Base-by-base conservation (phyloP, 1,139 yeast genomes). In the Debaryomyces fabryi region DNA sequence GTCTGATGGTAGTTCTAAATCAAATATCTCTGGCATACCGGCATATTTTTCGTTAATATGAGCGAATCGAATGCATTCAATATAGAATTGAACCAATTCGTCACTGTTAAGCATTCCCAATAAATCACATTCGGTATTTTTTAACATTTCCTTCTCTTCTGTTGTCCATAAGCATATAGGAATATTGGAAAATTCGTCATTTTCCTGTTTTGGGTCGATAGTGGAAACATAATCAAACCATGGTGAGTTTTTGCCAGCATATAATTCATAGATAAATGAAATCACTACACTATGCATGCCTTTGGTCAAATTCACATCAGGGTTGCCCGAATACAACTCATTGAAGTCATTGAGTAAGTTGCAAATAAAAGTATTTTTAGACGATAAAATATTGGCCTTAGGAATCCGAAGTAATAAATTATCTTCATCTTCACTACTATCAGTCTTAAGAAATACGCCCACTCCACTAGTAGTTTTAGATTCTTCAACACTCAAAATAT, bases 91-190 rank as follows among this genome's bases (percentile, higher is more conserved):
- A 30, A 74, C 65, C 49, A 88, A 70, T 56, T 88, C 96, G 0
- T 68, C 69, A 13, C 74, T 70, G 53, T 84, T 86, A 23, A 85
- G 69, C 48, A 86, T 84, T 40, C 88, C 90, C 61, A 85, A 67
- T 2, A 78, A 63, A 44, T 82, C 88, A 25, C 85, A 70, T 58
- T 88, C 92, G 0, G 96, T 81, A n/a, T 88, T 89, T 39, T 64
- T 61, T 38, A 91, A 62, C 33, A 76, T 60, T 1, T 56, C 56
- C 55, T 81, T 77, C 39, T 80, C 83, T 1, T 67, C 60, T 3
- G 74, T 74, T 1, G 67, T 55, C 96, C 96, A 89, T 42, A 86
- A 73, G 49, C 87, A 75, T 1, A 93, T 78, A 0, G 92, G 91
- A 4, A 80, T 50, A n/a, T 69, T 62, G 42, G 59, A 48, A 10